Base-by-base conservation (phyloP, 306 rosid genomes). In the Glycine latifolia region DNA sequence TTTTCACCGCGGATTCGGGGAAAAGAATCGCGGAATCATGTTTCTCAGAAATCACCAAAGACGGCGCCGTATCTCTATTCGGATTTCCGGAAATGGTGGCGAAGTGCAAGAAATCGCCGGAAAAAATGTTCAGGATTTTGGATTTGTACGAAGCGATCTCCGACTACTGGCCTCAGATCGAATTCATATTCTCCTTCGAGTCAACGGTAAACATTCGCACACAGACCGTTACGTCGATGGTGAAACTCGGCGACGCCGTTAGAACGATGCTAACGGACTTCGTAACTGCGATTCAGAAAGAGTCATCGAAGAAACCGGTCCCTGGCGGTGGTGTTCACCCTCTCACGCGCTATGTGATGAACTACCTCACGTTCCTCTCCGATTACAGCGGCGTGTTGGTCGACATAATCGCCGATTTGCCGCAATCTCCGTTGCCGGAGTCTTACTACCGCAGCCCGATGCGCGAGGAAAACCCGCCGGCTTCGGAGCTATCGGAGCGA, bases 281-380 rank as follows among this genome's bases (percentile, higher is more conserved):
- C 82, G 97, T 92, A 76, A 8, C 87, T 4, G 91, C 92, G 2
- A 91, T 95, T 26, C 93, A 88, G 81, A 93, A 91, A 80, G 94
- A 93, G 2, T 15, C 85, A 2, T 88, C 94, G 8, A 89, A 85
- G 82, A 78, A 55, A n/a, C 60, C 85, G 0, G 80, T 88, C 1
- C 91, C 91, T 0, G 85, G 88, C 14, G 97, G 97, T 31, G 97
- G 93, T 0, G 78, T 90, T 63, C 99, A 95, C 65, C 95, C 97
- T 0, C 91, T 95, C 52, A 93, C 97, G 17, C 91, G 94, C 11
- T 91, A 95, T 81, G 97, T 91, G 5, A 90, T 95, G 97, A 91
- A 93, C 59, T 95, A 95, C 77, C 35, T 95, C 6, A 14, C 91
- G 0, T 70, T 91, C 63, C 91, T 95, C 4, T 48, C 89, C 44